Evolutionary conservation across 192 early-diverging fungal genomes (phyloP).

Genomic region (Coemansia sp.): DNA sequence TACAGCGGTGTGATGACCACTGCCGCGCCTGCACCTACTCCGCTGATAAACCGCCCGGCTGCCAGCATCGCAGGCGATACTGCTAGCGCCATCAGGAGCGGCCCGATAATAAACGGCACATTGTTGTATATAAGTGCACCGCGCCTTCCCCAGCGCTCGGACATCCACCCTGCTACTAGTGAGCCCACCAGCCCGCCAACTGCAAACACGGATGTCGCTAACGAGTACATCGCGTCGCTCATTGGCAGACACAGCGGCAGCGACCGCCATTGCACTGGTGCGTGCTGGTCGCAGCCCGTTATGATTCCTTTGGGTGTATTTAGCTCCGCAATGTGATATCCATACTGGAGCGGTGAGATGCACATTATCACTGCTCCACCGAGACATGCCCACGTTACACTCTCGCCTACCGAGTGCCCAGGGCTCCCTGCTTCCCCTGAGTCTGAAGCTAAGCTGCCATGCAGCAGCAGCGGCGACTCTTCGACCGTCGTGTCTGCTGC

Average conservation of each 20-base stretch:
- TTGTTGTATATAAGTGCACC: slow-evolving; percentile 67
- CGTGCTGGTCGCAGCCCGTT: slow-evolving; percentile 29
- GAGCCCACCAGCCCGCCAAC: slow-evolving; percentile 66
- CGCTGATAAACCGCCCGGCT: slow-evolving; percentile 71
- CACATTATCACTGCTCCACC: slow-evolving; percentile 31
- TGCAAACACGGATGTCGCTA: slow-evolving; percentile 45
- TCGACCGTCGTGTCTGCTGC: slow-evolving; percentile 21
- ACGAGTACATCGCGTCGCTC: slow-evolving; percentile 60
- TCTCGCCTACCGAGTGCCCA: slow-evolving; percentile 23
- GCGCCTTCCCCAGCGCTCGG: slow-evolving; percentile 70
- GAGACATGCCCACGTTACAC: slow-evolving; percentile 46
- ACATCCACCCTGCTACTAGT: slow-evolving; percentile 62
- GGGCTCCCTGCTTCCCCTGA: neutral
- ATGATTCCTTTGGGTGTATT: slow-evolving; percentile 52
- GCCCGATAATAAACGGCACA: slow-evolving; percentile 60
- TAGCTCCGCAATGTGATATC: slow-evolving; percentile 56
- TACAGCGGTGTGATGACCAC: slow-evolving; percentile 81
- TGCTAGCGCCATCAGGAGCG: slow-evolving; percentile 66
- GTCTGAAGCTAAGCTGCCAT: neutral
- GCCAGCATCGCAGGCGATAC: slow-evolving; percentile 51
- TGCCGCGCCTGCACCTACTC: slow-evolving; percentile 71
- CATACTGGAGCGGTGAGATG: slow-evolving; percentile 52
- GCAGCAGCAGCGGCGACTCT: slow-evolving; percentile 40
- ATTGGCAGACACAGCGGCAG: slow-evolving; percentile 71
- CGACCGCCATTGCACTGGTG: slow-evolving; percentile 6